A percentile compares a stretch with the other conserved stretches of the same genome.
These are phyloP conservation scores for Tetraselmis chui DNA, from an alignment of 139 green algal species.

Conservation along the genomic window DNA sequence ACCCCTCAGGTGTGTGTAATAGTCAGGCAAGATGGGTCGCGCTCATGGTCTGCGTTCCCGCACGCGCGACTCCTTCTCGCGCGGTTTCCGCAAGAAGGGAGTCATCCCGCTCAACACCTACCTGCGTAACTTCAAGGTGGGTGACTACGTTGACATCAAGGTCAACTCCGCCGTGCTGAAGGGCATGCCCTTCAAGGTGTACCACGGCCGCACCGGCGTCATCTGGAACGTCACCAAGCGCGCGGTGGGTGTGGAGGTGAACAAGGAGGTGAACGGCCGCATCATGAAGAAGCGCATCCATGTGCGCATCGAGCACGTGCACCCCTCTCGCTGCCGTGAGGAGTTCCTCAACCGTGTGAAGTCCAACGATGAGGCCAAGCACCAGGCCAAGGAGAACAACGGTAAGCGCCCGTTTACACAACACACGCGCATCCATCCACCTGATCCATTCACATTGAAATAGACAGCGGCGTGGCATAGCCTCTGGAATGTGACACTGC, in stretches of 20 bases:
- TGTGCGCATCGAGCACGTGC: slow-evolving; percentile 94
- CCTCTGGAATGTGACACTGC: background rate
- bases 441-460: background rate
- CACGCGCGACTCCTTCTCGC: slow-evolving; percentile 85
- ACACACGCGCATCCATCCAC: too few species aligned
- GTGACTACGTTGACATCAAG: slow-evolving; percentile 98
- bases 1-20: background rate
- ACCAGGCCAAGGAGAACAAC: slow-evolving; percentile 64
- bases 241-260: slow-evolving; percentile 92
- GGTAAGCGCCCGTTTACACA: slow-evolving; percentile 28
- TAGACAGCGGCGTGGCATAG: background rate
- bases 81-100: slow-evolving; percentile 70
- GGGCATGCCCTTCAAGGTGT: slow-evolving; percentile 98
- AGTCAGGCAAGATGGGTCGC: background rate
- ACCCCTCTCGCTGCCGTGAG: slow-evolving; percentile 87
- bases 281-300: slow-evolving; percentile 96
- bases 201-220: slow-evolving; percentile 91
- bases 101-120: slow-evolving; percentile 86
- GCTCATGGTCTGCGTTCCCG: slow-evolving; percentile 65
- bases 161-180: slow-evolving; percentile 86
- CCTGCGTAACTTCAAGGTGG: slow-evolving; percentile 91
- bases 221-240: slow-evolving; percentile 99
- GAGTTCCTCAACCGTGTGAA: slow-evolving; percentile 83
- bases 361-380: slow-evolving; percentile 77
- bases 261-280: slow-evolving; percentile 87